Evolutionary conservation across 2,329 filamentous ascomycete species (phyloP).

Genomic region (Aaosphaeria pasadenensis): DNA sequence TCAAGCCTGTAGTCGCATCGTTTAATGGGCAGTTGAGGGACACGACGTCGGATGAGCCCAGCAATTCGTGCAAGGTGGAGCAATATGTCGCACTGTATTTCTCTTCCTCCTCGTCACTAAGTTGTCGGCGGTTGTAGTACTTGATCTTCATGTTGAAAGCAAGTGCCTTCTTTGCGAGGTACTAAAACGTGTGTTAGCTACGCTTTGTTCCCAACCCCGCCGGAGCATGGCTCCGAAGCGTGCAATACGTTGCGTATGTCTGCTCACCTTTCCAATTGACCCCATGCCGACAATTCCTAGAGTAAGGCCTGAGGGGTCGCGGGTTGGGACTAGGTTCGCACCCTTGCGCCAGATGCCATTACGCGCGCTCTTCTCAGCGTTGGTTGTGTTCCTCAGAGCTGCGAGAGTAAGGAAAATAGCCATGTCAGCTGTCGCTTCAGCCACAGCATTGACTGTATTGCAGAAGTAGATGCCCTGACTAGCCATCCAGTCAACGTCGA

Average conservation of each 20-base stretch:
- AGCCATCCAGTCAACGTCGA: slow-evolving; percentile 45
- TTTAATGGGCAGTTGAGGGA: slow-evolving; percentile 51
- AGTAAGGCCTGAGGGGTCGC: slow-evolving; percentile 44
- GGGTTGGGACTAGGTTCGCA: slow-evolving; percentile 30
- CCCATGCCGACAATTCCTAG: slow-evolving; percentile 52
- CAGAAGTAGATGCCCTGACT: slow-evolving; percentile 50
- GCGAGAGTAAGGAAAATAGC: slow-evolving; percentile 47
- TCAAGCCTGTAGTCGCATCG: slow-evolving; percentile 38
- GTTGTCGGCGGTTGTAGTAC: slow-evolving; percentile 43
- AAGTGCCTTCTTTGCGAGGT: slow-evolving; percentile 39
- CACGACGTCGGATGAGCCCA: slow-evolving; percentile 41
- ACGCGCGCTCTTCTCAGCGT: slow-evolving; percentile 33
- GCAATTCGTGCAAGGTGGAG: slow-evolving; percentile 38
- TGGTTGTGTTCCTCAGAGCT: slow-evolving; percentile 46
- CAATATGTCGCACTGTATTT: slow-evolving; percentile 35
- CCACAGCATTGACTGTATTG: slow-evolving; percentile 53
- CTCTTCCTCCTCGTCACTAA: slow-evolving; percentile 35
- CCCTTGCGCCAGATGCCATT: slow-evolving; percentile 38
- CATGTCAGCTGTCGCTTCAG: slow-evolving; percentile 53
- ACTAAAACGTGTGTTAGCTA: slow-evolving; percentile 7
- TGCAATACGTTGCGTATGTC: too few species aligned
- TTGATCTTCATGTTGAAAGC: slow-evolving; percentile 45
- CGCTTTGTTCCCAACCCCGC: too few species aligned
- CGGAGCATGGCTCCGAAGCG: too few species aligned
- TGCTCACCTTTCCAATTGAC: slow-evolving; percentile 42